Evolutionary conservation across 208 protist genomes (phyloP), one percentile per base, ranked within the genome.

Genomic region (Leishmania mexicana): DNA sequence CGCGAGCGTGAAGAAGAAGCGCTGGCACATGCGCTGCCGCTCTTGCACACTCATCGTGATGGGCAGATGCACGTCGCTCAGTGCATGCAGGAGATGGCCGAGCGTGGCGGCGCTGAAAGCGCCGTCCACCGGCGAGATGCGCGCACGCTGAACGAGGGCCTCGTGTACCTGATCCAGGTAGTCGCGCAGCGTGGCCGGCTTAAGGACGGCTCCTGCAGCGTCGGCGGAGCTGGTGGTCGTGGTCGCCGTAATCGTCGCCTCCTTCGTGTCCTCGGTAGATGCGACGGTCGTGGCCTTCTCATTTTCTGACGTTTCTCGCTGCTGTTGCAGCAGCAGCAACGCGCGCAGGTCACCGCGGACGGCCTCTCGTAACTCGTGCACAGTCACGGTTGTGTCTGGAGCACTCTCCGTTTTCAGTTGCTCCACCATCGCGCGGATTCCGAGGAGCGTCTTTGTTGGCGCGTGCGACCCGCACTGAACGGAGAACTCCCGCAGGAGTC

Each of bases 391-490:
- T 24, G 35, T 62, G 4, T 68, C 78, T 5, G 24, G 54, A 15
- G 10, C 65, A 19, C 65, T 76, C 40, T 68, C 78, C 24, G 19
- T 51, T 31, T 79, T 78, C 74, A 85, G 75, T 11, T 99, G 89
- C n/a, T 99, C 90, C 80, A 99, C 98, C 84, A 99, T 99, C 7
- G 90, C 93, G 82, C 99, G 99, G 82, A 99, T 98, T 58, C 95
- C 85, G 51, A 98, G 95, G 89, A 99, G 99, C 8, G 90, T 98
- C 90, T 99, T 99, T 6, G 99, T 73, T 85, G 99, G 99, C 24
- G 97, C 99, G 85, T 95, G 57, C 35, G 76, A 60, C 31, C 78
- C 65, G 38, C 72, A 75, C 45, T 75, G 74, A 5, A 38, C 54
- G 47, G 78, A 82, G 74, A 85, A 99, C 88, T 99, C 99, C 77